phyloP scores from a whole-genome alignment of 305 asterid species.

The Fraxinus baroniana region DNA sequence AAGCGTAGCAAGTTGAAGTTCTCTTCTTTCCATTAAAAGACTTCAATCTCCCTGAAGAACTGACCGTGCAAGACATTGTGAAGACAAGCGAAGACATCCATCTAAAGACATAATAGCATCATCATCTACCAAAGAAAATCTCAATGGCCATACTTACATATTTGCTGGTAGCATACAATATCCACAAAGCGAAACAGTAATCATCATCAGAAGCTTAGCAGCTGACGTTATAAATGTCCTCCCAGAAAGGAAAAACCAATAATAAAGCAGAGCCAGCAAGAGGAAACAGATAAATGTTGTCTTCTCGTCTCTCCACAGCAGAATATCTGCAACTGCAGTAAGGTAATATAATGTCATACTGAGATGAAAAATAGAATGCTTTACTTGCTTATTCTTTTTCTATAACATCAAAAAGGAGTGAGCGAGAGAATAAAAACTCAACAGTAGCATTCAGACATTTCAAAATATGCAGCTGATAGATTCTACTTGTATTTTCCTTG shows the following conservation, averaged over 20 bases:
- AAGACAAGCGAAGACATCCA: neutral
- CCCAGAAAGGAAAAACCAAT: constrained; percentile 81
- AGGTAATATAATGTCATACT: constrained; percentile 29
- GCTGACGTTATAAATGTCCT: constrained; percentile 70
- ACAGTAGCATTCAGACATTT: neutral
- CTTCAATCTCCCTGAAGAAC: neutral
- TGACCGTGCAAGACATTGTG: neutral
- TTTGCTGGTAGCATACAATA: constrained; percentile 53
- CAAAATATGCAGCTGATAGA: neutral
- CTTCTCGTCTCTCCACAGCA: constrained; percentile 96
- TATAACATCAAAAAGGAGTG: neutral
- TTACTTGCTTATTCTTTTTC: constrained; percentile 4
- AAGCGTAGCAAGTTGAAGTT: constrained; percentile 17
- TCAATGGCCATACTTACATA: constrained; percentile 50
- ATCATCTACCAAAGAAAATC: neutral
- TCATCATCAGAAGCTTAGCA: constrained; percentile 65
- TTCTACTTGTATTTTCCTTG: neutral
- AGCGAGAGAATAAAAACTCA: neutral
- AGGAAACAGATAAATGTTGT: constrained; percentile 62
- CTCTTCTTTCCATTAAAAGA: neutral
- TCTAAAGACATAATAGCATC: neutral
- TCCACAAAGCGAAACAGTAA: constrained; percentile 47
- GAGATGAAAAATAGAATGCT: constrained; percentile 21
- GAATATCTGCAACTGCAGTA: constrained; percentile 81
- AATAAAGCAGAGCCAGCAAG: constrained; percentile 52